Evolutionary conservation across 208 protist genomes (phyloP), one percentile per base, ranked within the genome.

Genomic region (Leishmania lainsoni): DNA sequence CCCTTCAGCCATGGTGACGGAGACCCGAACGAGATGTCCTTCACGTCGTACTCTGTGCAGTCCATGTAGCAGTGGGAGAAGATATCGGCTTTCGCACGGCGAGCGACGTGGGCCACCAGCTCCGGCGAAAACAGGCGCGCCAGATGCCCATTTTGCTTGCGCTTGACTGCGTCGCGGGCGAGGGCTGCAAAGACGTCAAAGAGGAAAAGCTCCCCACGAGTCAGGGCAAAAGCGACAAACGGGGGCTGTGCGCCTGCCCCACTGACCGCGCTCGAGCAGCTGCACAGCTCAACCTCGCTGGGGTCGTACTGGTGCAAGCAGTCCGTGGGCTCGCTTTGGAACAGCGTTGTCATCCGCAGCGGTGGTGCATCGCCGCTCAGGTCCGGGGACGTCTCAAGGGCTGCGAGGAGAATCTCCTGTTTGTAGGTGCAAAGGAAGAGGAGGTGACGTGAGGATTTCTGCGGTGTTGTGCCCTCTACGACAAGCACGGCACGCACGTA

Each of bases 381-480:
- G 29, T 77, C 63, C n/a, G 74, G 2, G 0, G 58, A 35, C n/a
- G 35, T 66, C 74, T 86, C 75, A 39, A 97, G 87, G 9, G 89
- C 83, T 1, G 94, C 85, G 22, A 97, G 61, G 12, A 91, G 85
- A 12, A 94, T 84, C 75, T 95, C 87, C 78, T 97, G 93, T 74
- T 95, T 96, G 16, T 90, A 80, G 51, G 91, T 92, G 75, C 93
- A 86, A 4, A 96, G 52, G 81, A 97, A 97, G 16, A 94, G 87
- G 6, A 96, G 78, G 81, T 97, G 90, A 4, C 92, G 88, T 1
- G 79, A 29, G 66, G 74, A 6, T 3, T 69, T 72, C n/a, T 83
- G 78, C 54, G 84, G 61, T 1, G 61, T 69, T 1, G 79, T 58
- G 0, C 84, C 65, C 51, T 96, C 86, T 0, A 75, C 72, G 2